phyloP scores from a whole-genome alignment of 2,329 filamentous ascomycete species.

The Cladosporium colombiae region DNA sequence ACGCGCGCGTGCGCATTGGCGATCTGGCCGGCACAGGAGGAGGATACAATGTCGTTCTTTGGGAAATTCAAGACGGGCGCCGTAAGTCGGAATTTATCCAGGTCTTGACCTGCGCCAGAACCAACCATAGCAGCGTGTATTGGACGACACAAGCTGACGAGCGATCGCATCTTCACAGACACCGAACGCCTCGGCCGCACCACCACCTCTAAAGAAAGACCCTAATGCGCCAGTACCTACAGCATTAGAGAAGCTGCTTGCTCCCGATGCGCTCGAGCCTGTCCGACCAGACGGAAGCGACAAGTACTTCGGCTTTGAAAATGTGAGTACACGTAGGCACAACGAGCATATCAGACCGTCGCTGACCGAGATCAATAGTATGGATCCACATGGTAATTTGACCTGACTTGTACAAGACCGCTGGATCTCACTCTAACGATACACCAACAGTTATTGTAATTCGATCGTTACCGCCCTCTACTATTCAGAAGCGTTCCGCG shows the following conservation, averaged over 20 bases:
- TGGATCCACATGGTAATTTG: constrained; percentile 87
- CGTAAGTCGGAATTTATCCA: constrained; percentile 38
- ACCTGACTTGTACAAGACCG: constrained; percentile 18
- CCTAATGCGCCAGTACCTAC: constrained; percentile 58
- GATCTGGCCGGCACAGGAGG: constrained; percentile 9
- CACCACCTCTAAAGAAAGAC: constrained; percentile 60
- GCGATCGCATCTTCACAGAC: constrained; percentile 43
- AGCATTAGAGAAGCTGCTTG: constrained; percentile 72
- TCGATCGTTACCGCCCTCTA: constrained; percentile 97
- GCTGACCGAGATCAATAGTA: constrained; percentile 60
- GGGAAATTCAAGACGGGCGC: constrained; percentile 53
- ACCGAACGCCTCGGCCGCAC: constrained; percentile 47
- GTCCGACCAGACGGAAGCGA: constrained; percentile 86
- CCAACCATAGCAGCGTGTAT: constrained; percentile 27
- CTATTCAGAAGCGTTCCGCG: constrained; percentile 90
- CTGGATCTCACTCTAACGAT: not conserved
- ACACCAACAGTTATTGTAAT: constrained; percentile 79
- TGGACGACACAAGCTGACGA: constrained; percentile 20
- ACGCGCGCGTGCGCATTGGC: constrained; percentile 20
- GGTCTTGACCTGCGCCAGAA: not conserved
- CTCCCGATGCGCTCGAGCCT: constrained; percentile 72
- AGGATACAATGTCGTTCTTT: constrained; percentile 53
- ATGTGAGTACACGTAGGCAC: constrained; percentile 62
- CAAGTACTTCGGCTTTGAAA: constrained; percentile 98
- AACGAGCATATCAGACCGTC: constrained; percentile 5